Evolutionary conservation across 352 stramenopile species (phyloP).

Genomic region (Labyrinthula sp.): DNA sequence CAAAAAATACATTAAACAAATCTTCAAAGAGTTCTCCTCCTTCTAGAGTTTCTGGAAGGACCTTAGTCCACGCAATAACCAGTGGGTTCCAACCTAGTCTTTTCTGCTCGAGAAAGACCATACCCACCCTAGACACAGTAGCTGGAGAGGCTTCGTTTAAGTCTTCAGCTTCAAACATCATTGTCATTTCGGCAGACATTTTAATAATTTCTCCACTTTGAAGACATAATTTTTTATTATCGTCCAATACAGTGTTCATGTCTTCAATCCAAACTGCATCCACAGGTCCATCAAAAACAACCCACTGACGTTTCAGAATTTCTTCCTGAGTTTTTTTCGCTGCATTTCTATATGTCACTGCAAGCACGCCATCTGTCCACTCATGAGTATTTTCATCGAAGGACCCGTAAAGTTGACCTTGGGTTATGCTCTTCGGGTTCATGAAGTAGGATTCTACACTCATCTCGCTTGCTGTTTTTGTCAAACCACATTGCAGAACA

Average conservation of each 20-base stretch:
- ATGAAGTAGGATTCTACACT: constrained; percentile 63
- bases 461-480: constrained; percentile 37
- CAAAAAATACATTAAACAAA: constrained; percentile 39
- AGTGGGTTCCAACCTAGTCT: constrained; percentile 38
- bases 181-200: constrained; percentile 80
- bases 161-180: constrained; percentile 92
- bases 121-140: constrained; percentile 74
- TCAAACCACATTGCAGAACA: constrained; percentile 58
- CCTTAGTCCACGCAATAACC: constrained; percentile 44
- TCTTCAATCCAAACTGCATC: constrained; percentile 87
- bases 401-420: constrained; percentile 76
- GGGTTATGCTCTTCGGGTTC: constrained; percentile 79
- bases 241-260: constrained; percentile 83
- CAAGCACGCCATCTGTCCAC: constrained; percentile 80
- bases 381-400: constrained; percentile 81
- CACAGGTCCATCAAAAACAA: constrained; percentile 76
- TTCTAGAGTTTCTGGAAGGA: not conserved
- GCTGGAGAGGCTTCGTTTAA: constrained; percentile 72
- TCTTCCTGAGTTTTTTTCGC: constrained; percentile 54
- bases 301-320: constrained; percentile 74
- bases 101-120: constrained; percentile 81
- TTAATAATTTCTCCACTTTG: constrained; percentile 77
- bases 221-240: constrained; percentile 81
- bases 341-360: constrained; percentile 65
- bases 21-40: constrained; percentile 27